Base-by-base conservation (phyloP, 768 basidiomycete genomes). In the Kwoniella pini region DNA sequence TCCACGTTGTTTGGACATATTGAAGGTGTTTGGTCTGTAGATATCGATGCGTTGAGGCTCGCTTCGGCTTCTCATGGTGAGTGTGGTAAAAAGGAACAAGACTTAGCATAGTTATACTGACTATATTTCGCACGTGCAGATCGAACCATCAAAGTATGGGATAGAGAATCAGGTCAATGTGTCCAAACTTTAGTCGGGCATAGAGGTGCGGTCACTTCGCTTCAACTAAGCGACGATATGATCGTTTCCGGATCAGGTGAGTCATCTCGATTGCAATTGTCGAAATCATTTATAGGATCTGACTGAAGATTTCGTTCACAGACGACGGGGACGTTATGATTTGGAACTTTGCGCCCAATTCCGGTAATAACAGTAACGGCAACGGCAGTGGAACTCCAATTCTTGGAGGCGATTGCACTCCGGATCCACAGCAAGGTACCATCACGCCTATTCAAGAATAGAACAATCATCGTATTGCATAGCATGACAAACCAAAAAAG, bases 1-100 rank as follows among this genome's bases (percentile, higher is more conserved):
- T 82, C 85, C 71, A 97, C 96, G 40, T 83, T 94, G 63, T 99
- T 99, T 77, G 96, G 94, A 1, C 94, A 97, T 77, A 93, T 98
- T 69, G 96, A 99, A 75, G 96, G 96, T 54, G 92, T 99, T 17
- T 99, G 96, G 96, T 87, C 87, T 2, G 89, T 98, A 28, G 92
- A 91, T 22, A 87, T 88, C 66, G 93, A 99, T 78, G 89, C 91
- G 74, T 82, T 98, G 71, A 83, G 95, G 54, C 81, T 99, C 49
- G 92, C 93, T 24, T 93, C 90, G 54, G 94, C 87, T 6, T 94
- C 91, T 71, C 95, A 98, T 74, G 86, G 93, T 91, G 50, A 63
- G 85, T 76, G n/a, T n/a, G n/a, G n/a, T n/a, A n/a, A n/a, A n/a
- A n/a, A n/a, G n/a, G n/a, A n/a, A n/a, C n/a, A n/a, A n/a, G n/a